Evolutionary conservation across 208 protist species (phyloP), one percentile per base, ranked within the genome.

Genomic region (Leishmania martiniquensis): DNA sequence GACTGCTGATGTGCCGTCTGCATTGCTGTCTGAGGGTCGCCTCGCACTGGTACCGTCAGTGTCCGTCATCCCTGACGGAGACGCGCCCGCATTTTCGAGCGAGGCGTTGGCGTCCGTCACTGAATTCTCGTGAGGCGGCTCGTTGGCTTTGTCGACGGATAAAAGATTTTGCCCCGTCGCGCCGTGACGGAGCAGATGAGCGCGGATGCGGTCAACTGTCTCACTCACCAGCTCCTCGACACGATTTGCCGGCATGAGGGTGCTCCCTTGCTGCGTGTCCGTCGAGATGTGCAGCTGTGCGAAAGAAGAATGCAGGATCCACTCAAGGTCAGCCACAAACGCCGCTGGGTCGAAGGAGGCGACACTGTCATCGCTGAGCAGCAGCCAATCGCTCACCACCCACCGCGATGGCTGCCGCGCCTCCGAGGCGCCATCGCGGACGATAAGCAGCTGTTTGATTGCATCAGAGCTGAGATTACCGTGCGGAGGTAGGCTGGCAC

Each of bases 361-460:
- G 7, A 72, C 63, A 32, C 10, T 73, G 45, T 85, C 77, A 39
- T 89, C 84, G 47, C 72, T 74, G 5, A 88, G 55, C 32, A 97
- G 79, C 57, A 86, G 63, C 93, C 93, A 97, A 80, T 97, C 93
- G n/a, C 88, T 85, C 55, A 97, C 86, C 10, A 94, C 93, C 93
- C 93, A 97, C 20, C 93, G 84, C 17, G 91, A 94, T 5, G 72
- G 70, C 68, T 89, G 79, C 54, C 81, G 71, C 10, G 76, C 72
- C 78, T 97, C 93, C 3, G 88, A 87, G 39, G 87, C 87, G 62
- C 89, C 91, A 55, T 92, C 82, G 34, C 93, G 91, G 60, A 91
- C 86, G 42, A 78, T 87, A 15, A 97, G 81, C 42, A 92, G 77
- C 74, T 93, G 89, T 72, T 90, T 85, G 29, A 97, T 69, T 5